Conservation (phyloP, 108 stramenopile species). For the Craspedostauros australis region DNA sequence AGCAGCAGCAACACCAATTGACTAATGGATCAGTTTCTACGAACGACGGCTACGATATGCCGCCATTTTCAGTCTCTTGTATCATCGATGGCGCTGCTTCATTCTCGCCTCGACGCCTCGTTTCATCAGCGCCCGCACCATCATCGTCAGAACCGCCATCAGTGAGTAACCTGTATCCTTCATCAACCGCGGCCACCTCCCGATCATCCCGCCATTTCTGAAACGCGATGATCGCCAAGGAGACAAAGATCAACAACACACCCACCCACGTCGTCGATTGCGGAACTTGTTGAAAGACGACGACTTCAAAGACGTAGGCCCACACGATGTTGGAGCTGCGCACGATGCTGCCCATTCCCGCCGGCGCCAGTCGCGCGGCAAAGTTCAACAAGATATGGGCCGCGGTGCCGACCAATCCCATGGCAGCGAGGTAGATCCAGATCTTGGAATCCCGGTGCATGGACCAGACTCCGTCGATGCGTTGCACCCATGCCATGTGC, state of each 20-base stretch:
- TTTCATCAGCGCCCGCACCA: no score
- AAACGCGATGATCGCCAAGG: constrained; percentile 20
- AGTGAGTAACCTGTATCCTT: no score
- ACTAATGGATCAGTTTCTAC: no score
- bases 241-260: constrained; percentile 15
- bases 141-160: no score
- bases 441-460: constrained; percentile 5
- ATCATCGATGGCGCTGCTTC: no score
- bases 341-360: constrained; percentile 26
- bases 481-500: not conserved
- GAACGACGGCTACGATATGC: no score
- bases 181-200: no score
- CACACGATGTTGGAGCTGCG: constrained; percentile 28
- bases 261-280: constrained; percentile 10
- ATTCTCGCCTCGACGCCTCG: no score
- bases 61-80: no score
- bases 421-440: constrained; percentile 21
- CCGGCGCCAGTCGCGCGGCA: constrained; percentile 29
- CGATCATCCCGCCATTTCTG: constrained; percentile 9
- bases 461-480: constrained; percentile 13
- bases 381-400: constrained; percentile 39
- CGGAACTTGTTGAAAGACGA: constrained; percentile 21
- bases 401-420: constrained; percentile 16
- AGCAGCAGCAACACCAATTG: no score
- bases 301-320: constrained; percentile 25